Conservation (phyloP, 208 protist species). For the Leishmania martiniquensis region DNA sequence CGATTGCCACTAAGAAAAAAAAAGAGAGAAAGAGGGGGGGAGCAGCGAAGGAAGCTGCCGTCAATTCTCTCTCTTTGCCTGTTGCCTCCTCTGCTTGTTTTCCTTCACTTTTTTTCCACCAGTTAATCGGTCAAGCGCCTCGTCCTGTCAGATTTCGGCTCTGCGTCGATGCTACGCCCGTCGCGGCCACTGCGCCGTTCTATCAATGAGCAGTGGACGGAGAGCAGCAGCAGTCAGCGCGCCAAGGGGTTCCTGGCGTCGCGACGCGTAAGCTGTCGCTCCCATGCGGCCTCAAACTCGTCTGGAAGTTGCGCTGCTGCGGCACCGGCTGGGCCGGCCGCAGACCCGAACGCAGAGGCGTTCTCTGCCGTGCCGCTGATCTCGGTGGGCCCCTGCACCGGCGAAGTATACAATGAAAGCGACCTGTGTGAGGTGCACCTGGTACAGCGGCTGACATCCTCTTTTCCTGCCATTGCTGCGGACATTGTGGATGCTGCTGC, state of each 20-base stretch:
- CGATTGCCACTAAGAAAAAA: not conserved
- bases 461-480: not conserved
- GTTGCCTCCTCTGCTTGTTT: not conserved
- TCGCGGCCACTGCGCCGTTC: slow-evolving; percentile 25
- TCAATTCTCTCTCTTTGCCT: not conserved
- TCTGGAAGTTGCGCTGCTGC: not conserved
- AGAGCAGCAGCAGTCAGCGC: not conserved
- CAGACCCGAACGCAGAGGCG: not conserved
- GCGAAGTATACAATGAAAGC: slow-evolving; percentile 5
- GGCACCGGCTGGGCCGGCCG: not conserved
- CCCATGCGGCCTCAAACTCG: not conserved
- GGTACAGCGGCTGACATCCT: not conserved
- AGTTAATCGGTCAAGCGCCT: not conserved
- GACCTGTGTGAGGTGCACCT: not conserved
- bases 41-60: no score
- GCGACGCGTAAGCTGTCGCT: not conserved
- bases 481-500: not conserved
- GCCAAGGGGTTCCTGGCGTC: not conserved
- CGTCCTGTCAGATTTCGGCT: not conserved
- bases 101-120: not conserved
- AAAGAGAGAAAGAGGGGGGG: not conserved
- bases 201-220: slow-evolving; percentile 5
- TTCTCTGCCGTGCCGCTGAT: not conserved
- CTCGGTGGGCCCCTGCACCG: not conserved
- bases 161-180: slow-evolving; percentile 16